phyloP scores from a whole-genome alignment of 345 rosid genomes.

The Citrus sp. region DNA sequence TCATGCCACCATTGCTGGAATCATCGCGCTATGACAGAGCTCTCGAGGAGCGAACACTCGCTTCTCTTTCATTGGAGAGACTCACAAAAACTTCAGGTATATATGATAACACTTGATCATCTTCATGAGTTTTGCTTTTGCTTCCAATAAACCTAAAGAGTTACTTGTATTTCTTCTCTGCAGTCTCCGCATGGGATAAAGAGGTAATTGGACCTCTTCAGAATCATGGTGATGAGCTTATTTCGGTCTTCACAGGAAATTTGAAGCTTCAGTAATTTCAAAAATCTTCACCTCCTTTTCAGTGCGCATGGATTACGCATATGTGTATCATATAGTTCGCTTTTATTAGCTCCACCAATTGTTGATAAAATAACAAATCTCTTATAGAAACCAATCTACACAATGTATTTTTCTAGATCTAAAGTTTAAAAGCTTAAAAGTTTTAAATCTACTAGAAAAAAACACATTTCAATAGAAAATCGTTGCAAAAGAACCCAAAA shows the following conservation, averaged over 20 bases:
- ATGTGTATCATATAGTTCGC: neutral
- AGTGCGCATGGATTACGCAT: no score
- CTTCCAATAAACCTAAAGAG: no score
- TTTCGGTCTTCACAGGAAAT: neutral
- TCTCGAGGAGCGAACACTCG: constrained; percentile 24
- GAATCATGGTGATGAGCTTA: constrained; percentile 20
- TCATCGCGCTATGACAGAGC: constrained; percentile 21
- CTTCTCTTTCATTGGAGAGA: constrained; percentile 24
- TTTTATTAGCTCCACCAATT: no score
- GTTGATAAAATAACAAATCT: no score
- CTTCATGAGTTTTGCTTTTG: no score
- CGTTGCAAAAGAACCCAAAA: no score
- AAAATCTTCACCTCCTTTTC: neutral
- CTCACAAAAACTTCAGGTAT: constrained; percentile 39
- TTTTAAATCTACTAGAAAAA: no score
- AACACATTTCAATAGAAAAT: no score
- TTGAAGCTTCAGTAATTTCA: neutral
- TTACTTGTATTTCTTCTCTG: neutral
- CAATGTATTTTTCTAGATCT: no score
- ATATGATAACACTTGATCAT: no score
- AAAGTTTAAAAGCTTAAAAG: no score
- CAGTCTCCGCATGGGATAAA: constrained; percentile 26
- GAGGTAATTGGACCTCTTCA: constrained; percentile 28
- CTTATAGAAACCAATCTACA: no score
- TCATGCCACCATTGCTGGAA: constrained; percentile 19